These are phyloP conservation scores for Penicillium capsulatum DNA, from an alignment of 2,329 filamentous ascomycete species.

Conservation along the genomic window DNA sequence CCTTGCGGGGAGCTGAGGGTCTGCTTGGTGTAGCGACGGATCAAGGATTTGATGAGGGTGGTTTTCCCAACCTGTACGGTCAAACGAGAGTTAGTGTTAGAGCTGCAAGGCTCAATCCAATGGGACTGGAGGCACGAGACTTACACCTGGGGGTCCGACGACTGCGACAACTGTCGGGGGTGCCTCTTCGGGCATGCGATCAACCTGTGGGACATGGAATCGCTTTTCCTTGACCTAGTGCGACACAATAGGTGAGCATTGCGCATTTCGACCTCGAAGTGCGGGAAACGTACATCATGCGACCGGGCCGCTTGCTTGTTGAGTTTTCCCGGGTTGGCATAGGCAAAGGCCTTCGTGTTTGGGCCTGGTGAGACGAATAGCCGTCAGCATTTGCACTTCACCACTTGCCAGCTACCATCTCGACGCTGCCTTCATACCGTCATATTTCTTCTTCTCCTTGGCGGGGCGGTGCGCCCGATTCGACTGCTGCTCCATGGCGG, in stretches of 20 bases:
- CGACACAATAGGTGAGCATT: slow-evolving; percentile 13
- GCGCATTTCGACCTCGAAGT: slow-evolving; percentile 1
- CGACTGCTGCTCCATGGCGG: slow-evolving; percentile 71
- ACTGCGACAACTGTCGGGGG: slow-evolving; percentile 90
- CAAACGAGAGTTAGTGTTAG: slow-evolving; percentile 8
- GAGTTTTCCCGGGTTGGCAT: slow-evolving; percentile 74
- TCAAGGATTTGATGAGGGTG: slow-evolving; percentile 88
- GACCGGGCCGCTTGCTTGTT: slow-evolving; percentile 61
- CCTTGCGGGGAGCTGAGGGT: slow-evolving; percentile 84
- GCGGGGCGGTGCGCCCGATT: slow-evolving; percentile 81
- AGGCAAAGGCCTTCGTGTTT: slow-evolving; percentile 89
- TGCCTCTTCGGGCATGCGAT: slow-evolving; percentile 90
- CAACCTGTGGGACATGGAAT: slow-evolving; percentile 92
- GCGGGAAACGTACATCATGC: slow-evolving; percentile 47
- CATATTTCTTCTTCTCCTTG: slow-evolving; percentile 80
- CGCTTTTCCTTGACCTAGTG: slow-evolving; percentile 85
- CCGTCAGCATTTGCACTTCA: no score
- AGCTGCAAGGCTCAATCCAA: background rate
- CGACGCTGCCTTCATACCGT: slow-evolving; percentile 48
- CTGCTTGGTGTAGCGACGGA: slow-evolving; percentile 93
- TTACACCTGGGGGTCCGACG: slow-evolving; percentile 85
- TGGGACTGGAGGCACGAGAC: slow-evolving; percentile 14
- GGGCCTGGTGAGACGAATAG: slow-evolving; percentile 51
- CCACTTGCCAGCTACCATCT: no score
- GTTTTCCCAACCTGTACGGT: slow-evolving; percentile 68